phyloP scores from a whole-genome alignment of 345 rosid genomes.

The Dovyalis caffra region DNA sequence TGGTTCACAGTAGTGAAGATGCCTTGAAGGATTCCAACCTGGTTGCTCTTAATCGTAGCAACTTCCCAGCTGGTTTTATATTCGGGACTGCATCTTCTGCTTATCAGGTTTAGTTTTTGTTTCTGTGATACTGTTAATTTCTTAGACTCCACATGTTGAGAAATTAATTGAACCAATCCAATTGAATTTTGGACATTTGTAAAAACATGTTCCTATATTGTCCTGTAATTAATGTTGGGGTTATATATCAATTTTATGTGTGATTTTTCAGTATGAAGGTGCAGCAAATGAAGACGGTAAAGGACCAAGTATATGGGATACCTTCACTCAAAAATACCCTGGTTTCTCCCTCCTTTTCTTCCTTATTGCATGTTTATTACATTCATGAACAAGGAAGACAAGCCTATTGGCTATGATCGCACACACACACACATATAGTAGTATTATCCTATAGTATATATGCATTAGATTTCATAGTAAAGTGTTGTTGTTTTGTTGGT shows the following conservation, averaged over 20 bases:
- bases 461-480: too few relatives aligned
- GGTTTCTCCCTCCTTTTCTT: conserved; percentile 10
- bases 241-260: not conserved
- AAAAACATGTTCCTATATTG: not conserved
- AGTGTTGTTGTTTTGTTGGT: too few relatives aligned
- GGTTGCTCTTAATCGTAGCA: not conserved
- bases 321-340: conserved; percentile 13
- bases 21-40: too few relatives aligned
- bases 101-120: conserved; percentile 18
- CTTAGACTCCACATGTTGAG: too few relatives aligned
- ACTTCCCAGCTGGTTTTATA: conserved; percentile 18
- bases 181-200: not conserved
- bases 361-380: not conserved
- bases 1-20: too few relatives aligned
- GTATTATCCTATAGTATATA: too few relatives aligned
- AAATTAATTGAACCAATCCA: not conserved
- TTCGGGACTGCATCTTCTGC: conserved; percentile 28
- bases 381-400: not conserved
- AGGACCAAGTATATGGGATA: conserved; percentile 21
- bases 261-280: conserved; percentile 12
- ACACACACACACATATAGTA: too few relatives aligned
- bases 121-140: not conserved
- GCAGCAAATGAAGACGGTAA: conserved; percentile 22
- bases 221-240: not conserved
- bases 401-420: too few relatives aligned